A percentile compares a stretch with the other conserved stretches of the same genome.
Conservation (phyloP, 2,329 filamentous ascomycete genomes). For the Ilyonectria mors-panacis region DNA sequence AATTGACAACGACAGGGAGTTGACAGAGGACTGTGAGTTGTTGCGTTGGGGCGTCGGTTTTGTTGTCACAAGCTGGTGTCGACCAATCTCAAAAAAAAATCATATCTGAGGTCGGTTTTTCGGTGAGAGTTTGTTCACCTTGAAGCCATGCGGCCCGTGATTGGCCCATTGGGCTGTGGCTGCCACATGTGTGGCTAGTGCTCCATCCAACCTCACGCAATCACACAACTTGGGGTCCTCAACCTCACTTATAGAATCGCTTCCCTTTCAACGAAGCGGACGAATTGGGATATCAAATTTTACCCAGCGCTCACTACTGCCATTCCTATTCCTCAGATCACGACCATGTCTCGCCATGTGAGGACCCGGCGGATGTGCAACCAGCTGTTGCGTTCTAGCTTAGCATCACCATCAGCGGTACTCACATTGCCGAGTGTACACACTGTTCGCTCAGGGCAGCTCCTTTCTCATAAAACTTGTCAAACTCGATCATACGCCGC, state of each 20-base stretch:
- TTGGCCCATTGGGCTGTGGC: slow-evolving; percentile 34
- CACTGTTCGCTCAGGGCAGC: slow-evolving; percentile 6
- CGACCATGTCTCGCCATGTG: slow-evolving; percentile 22
- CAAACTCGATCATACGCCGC: slow-evolving; percentile 41
- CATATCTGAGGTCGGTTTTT: slow-evolving; percentile 36
- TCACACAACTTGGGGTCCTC: slow-evolving; percentile 7
- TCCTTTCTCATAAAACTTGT: background rate
- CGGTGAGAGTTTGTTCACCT: slow-evolving; percentile 30
- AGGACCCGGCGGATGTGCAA: slow-evolving; percentile 18
- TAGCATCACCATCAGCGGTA: slow-evolving; percentile 11
- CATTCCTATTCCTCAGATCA: background rate
- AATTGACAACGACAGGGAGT: background rate
- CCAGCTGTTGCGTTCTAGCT: slow-evolving; percentile 27
- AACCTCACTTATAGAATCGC: slow-evolving; percentile 19
- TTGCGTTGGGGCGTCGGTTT: slow-evolving; percentile 21
- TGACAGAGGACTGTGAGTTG: slow-evolving; percentile 5
- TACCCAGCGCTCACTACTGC: too few relatives aligned
- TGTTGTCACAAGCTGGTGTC: slow-evolving; percentile 33
- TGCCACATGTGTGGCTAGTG: slow-evolving; percentile 34
- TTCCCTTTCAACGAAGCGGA: background rate
- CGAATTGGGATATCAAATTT: background rate
- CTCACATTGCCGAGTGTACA: slow-evolving; percentile 1
- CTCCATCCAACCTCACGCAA: slow-evolving; percentile 26
- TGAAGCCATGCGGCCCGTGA: slow-evolving; percentile 28
- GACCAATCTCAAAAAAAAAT: slow-evolving; percentile 26